These are phyloP conservation scores for Solanum pimpinellifolium DNA, from an alignment of 257 asterid genomes.

Conservation along the genomic window DNA sequence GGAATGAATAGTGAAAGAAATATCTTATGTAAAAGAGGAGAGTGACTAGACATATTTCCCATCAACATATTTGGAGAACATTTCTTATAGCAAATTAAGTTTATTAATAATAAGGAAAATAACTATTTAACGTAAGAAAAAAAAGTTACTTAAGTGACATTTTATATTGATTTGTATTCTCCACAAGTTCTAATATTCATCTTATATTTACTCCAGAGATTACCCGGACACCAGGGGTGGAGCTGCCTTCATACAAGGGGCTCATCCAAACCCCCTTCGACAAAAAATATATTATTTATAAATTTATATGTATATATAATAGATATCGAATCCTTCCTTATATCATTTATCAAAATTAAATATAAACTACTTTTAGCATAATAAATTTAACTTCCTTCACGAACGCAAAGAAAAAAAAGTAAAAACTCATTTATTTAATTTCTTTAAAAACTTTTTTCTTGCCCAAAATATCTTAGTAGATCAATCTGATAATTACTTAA, in stretches of 20 bases:
- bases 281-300: too few relatives aligned
- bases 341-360: too few relatives aligned
- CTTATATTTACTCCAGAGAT: neutral
- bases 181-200: neutral
- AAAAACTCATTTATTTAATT: neutral
- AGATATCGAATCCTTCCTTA: too few relatives aligned
- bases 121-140: neutral
- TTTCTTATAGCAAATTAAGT: neutral
- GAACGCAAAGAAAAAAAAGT: neutral
- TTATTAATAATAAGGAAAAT: neutral
- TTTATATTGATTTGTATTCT: neutral
- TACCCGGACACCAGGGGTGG: too few relatives aligned
- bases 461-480: neutral
- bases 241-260: too few relatives aligned
- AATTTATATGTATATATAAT: too few relatives aligned
- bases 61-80: neutral
- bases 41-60: neutral
- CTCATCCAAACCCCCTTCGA: too few relatives aligned
- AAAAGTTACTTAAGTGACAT: too few relatives aligned
- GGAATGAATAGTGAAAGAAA: neutral
- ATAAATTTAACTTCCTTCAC: neutral
- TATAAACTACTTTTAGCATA: neutral
- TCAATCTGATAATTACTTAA: neutral
- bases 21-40: neutral
- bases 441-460: neutral